Base-by-base conservation (phyloP, 495 filamentous ascomycete genomes). In the Aspergillus cristatus region DNA sequence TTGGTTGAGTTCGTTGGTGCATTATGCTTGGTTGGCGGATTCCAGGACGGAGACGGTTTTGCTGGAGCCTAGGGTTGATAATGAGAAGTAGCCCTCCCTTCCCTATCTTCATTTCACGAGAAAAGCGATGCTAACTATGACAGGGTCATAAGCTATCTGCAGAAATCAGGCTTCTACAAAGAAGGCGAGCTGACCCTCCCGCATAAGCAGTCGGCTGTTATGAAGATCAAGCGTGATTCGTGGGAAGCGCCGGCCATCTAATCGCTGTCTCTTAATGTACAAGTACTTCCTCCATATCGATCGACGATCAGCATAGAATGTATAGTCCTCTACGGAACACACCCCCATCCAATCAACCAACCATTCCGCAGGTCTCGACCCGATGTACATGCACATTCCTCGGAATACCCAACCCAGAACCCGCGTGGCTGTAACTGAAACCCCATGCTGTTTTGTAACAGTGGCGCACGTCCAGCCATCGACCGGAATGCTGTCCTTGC, bases 1-100 rank as follows among this genome's bases (percentile, higher is more conserved):
- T 18, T 98, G 91, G 91, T 59, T 94, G 43, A 86, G 76, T 43
- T 80, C 86, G 25, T 51, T 97, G 54, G 81, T 89, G 37, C 93
- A 97, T 54, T 84, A 81, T 63, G 78, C 78, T 40, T 93, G 83
- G 57, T 58, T 84, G 49, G 68, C 79, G 7, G 91, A 98, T 64
- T 68, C 76, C 42, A 69, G 91, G 46, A 97, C 91, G 10, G 75
- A 86, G 65, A 75, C 73, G 25, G 72, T 97, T 17, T 72, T 84
- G 47, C 53, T 96, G 50, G 91, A 98, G 62, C 93, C 91, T 8
- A 75, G 91, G 60, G 75, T 96, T 10, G 93, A 98, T 62, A 97
- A 97, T 58, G 55, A 67, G 34, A 91, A 83, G 88, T 95, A 55
- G 25, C 12, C 17, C 18, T 34, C 35, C 24, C 32, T 32, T 37